Base-by-base conservation (phyloP, 345 rosid species). In the Eucalyptus decipiens region DNA sequence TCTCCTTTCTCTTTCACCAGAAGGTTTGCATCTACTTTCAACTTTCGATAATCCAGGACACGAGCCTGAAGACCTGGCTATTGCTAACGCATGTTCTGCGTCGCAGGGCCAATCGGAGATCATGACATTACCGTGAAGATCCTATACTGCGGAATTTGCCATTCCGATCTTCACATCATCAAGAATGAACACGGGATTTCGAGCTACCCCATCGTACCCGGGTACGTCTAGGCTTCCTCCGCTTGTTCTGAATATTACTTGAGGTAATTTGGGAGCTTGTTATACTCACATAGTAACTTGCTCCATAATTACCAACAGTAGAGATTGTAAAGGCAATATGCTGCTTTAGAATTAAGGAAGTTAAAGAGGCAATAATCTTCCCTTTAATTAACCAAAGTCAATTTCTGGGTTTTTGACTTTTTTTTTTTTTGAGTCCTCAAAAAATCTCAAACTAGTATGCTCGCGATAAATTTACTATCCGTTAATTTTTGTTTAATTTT, bases 1-100 rank as follows among this genome's bases (percentile, higher is more conserved):
- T 86, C 86, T 76, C 90, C 87, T 43, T 88, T 88, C 81, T 89
- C 86, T 34, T 90, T 88, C 90, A 88, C 86, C 28, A 76, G 91
- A 88, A 90, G 88, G 88, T 88, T 16, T 50, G 45, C 52, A 13
- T 24, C 67, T 56, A 10, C 26, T 30, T 80, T 42, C 58, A 32
- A 60, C 24, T 13, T 34, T 34, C 17, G 16, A 26, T 28, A 17
- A 37, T 9, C 23, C 24, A 19, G 28, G 45, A 11, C 21, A 76
- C 83, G 16, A 19, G 0, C 47, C 2, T 10, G 45, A 43, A 10
- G 45, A 21, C 83, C 28, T 3, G 43, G 23, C 45, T 6, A 72
- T 47, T 6, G 26, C 86, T 85, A 26, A 86, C 16, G 0, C 15
- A 37, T 37, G 47, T 11, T 6, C 45, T 7, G 5, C 45, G 2